Conservation (phyloP, 441 rosid genomes). For the Populus hybrid region DNA sequence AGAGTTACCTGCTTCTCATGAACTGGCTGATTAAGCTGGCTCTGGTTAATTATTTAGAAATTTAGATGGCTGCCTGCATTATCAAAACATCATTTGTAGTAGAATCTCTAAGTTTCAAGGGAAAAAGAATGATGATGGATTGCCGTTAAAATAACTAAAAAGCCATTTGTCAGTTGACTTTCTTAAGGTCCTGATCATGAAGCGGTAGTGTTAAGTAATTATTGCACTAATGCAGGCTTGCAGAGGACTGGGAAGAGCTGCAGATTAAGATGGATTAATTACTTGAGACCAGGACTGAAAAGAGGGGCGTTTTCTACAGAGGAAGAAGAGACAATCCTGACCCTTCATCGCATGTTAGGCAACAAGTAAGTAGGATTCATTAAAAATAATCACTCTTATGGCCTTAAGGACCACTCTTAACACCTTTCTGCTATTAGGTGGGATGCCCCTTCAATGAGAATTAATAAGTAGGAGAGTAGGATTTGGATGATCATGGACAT, state of each 20-base stretch:
- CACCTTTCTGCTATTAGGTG: not conserved
- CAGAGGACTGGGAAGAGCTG: conserved; percentile 93
- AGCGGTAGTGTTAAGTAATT: no score
- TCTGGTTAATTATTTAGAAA: no score
- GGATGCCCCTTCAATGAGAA: no score
- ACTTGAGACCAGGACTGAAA: conserved; percentile 54
- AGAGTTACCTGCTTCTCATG: no score
- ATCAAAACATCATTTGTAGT: not conserved
- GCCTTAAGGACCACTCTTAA: not conserved
- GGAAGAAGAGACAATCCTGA: conserved; percentile 67
- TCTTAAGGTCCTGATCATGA: not conserved
- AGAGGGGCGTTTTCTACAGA: conserved; percentile 49
- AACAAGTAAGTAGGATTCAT: conserved; percentile 58
- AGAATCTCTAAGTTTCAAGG: not conserved
- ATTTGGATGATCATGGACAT: no score
- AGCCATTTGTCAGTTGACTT: not conserved
- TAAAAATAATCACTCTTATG: no score
- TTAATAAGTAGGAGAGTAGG: no score
- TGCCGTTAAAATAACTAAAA: not conserved
- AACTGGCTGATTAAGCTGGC: no score
- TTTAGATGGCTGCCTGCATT: no score
- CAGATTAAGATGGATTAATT: conserved; percentile 46
- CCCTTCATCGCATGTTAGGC: conserved; percentile 67
- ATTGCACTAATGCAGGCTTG: conserved; percentile 42
- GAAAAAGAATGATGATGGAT: not conserved